These are phyloP conservation scores for Cladosporium sphaerospermum DNA, from an alignment of 2,329 filamentous ascomycete species.

Conservation along the genomic window DNA sequence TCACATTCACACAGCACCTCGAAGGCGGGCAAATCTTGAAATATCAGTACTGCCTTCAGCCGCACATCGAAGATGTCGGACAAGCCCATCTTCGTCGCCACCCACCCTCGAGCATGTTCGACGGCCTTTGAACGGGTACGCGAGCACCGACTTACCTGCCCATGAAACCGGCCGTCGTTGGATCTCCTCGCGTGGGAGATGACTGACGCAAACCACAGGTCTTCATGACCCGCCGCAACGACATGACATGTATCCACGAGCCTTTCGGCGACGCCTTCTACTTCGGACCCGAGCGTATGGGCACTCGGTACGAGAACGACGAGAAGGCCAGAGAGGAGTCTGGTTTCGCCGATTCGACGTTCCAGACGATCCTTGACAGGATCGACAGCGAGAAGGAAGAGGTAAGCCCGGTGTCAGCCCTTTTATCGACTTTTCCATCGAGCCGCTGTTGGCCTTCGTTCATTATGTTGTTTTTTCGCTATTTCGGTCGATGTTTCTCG, in stretches of 20 bases:
- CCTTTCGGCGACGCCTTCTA: conserved; percentile 97
- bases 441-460: not conserved
- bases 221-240: conserved; percentile 88
- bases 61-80: conserved; percentile 51
- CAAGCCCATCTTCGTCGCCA: conserved; percentile 85
- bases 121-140: conserved; percentile 90
- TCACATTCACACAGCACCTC: not conserved
- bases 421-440: not conserved
- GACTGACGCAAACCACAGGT: conserved; percentile 51
- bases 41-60: conserved; percentile 13
- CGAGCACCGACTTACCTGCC: not conserved
- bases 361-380: conserved; percentile 67
- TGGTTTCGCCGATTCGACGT: conserved; percentile 66
- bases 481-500: no score
- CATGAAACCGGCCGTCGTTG: not conserved
- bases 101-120: conserved; percentile 90
- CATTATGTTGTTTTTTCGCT: not conserved
- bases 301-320: conserved; percentile 70
- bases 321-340: conserved; percentile 47
- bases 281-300: conserved; percentile 84
- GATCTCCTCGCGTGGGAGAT: not conserved
- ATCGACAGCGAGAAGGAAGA: conserved; percentile 67
- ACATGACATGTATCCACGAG: conserved; percentile 80
- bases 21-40: conserved; percentile 15
- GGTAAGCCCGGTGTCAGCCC: conserved; percentile 46